A percentile compares a stretch with the other conserved stretches of the same genome.
Conservation (phyloP, 2,329 filamentous ascomycete species). For the Sclerotinia nivalis region DNA sequence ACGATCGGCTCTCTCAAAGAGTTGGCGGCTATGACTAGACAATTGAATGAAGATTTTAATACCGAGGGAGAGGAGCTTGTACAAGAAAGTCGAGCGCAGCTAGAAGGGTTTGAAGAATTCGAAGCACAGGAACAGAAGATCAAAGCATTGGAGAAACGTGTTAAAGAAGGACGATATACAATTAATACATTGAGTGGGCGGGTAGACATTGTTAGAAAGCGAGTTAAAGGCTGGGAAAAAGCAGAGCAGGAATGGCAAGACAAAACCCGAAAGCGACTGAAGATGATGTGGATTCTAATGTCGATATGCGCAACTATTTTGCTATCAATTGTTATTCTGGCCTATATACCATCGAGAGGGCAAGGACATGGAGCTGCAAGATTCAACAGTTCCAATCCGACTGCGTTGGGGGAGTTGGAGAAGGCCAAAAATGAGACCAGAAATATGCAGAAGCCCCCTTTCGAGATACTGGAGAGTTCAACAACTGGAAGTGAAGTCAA, state of each 20-base stretch:
- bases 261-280: conserved; percentile 62
- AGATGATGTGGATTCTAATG: conserved; percentile 62
- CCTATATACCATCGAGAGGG: conserved; percentile 30
- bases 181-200: conserved; percentile 61
- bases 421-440: conserved; percentile 29
- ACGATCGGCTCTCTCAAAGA: conserved; percentile 66
- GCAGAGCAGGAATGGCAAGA: conserved; percentile 69
- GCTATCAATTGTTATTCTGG: conserved; percentile 46
- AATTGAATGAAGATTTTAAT: conserved; percentile 60
- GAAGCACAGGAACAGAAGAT: conserved; percentile 65
- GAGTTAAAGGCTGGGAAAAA: conserved; percentile 67
- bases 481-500: conserved; percentile 17
- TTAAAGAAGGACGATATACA: conserved; percentile 59
- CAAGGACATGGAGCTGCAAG: conserved; percentile 20
- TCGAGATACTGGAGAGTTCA: conserved; percentile 29
- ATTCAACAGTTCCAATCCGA: conserved; percentile 29
- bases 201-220: conserved; percentile 62
- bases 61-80: conserved; percentile 59
- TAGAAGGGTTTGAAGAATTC: conserved; percentile 63
- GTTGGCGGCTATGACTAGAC: conserved; percentile 61
- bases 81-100: conserved; percentile 54
- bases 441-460: conserved; percentile 24
- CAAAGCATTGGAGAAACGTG: conserved; percentile 59
- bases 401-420: conserved; percentile 31
- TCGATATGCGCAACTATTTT: conserved; percentile 49